Conservation (phyloP, 176 grass and related monocot genomes). For the Tillandsia fasciculata region DNA sequence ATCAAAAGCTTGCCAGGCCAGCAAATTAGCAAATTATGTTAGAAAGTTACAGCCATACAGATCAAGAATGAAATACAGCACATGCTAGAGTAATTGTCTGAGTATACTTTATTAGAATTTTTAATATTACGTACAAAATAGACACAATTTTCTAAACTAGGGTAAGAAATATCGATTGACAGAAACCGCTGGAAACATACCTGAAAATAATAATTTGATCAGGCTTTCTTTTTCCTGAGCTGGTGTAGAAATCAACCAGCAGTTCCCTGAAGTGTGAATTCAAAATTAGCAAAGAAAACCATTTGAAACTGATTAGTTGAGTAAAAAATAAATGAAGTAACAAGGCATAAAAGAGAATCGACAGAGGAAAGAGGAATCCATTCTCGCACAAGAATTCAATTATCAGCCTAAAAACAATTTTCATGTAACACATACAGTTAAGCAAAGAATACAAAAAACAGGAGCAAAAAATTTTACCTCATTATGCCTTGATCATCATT, state of each 20-base stretch:
- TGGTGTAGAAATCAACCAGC: slow-evolving; percentile 71
- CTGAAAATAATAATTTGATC: slow-evolving; percentile 80
- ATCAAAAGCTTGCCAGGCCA: neutral
- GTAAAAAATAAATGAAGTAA: too few relatives aligned
- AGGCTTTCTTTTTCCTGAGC: slow-evolving; percentile 70
- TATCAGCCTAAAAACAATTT: neutral
- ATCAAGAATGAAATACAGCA: too few relatives aligned
- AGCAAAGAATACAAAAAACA: neutral
- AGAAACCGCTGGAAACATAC: slow-evolving; percentile 9
- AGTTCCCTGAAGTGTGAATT: slow-evolving; percentile 38
- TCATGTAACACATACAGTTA: neutral
- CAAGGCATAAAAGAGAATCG: too few relatives aligned
- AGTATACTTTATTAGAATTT: too few relatives aligned
- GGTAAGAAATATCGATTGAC: neutral
- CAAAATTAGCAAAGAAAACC: neutral
- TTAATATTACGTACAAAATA: too few relatives aligned
- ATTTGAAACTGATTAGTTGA: too few relatives aligned
- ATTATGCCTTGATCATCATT: slow-evolving; percentile 58
- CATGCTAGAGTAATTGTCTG: too few relatives aligned
- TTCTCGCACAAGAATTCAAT: too few relatives aligned
- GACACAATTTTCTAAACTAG: too few relatives aligned
- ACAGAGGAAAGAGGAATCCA: too few relatives aligned
- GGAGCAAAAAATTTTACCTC: slow-evolving; percentile 11
- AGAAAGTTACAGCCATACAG: too few relatives aligned
- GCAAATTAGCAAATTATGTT: neutral